A percentile compares a stretch with the other conserved stretches of the same genome.
Evolutionary conservation across 2,329 filamentous ascomycete genomes (phyloP).

Genomic region (Sclerotinia subarctica): DNA sequence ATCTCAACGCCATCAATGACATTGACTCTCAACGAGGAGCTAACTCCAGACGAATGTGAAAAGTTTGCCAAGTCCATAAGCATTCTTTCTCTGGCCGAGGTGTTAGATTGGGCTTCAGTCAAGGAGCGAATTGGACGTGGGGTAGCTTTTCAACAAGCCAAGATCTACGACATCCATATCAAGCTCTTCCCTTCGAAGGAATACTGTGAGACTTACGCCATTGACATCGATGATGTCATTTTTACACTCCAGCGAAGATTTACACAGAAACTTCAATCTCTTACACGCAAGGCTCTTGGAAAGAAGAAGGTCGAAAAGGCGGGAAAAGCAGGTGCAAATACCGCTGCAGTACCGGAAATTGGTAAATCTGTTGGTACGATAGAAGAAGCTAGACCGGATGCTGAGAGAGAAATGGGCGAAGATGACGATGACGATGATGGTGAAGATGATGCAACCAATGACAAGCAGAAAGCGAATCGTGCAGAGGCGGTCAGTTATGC

Average conservation of each 20-base stretch:
- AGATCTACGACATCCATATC: conserved; percentile 78
- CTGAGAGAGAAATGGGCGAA: conserved; percentile 42
- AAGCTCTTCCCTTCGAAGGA: conserved; percentile 82
- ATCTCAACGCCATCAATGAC: conserved; percentile 94
- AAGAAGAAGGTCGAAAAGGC: conserved; percentile 69
- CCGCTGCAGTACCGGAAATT: conserved; percentile 73
- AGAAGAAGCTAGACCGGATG: conserved; percentile 48
- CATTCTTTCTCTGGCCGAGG: conserved; percentile 75
- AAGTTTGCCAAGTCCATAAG: conserved; percentile 91
- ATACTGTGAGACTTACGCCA: conserved; percentile 82
- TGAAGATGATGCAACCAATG: conserved; percentile 73
- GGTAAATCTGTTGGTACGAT: conserved; percentile 58
- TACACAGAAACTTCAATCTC: conserved; percentile 65
- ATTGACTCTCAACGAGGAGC: conserved; percentile 69
- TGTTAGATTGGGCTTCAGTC: conserved; percentile 78
- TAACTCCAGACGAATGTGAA: conserved; percentile 66
- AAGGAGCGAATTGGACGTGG: conserved; percentile 76
- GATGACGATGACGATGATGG: conserved; percentile 56
- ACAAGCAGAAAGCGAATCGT: conserved; percentile 73
- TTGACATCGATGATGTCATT: conserved; percentile 73
- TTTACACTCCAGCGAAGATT: conserved; percentile 78
- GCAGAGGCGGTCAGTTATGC: conserved; percentile 84
- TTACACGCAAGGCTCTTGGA: conserved; percentile 72
- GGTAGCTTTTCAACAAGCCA: conserved; percentile 65
- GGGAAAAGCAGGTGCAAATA: conserved; percentile 53